phyloP scores from a whole-genome alignment of 1,284 basidiomycete genomes.

The Vanrija humicola region DNA sequence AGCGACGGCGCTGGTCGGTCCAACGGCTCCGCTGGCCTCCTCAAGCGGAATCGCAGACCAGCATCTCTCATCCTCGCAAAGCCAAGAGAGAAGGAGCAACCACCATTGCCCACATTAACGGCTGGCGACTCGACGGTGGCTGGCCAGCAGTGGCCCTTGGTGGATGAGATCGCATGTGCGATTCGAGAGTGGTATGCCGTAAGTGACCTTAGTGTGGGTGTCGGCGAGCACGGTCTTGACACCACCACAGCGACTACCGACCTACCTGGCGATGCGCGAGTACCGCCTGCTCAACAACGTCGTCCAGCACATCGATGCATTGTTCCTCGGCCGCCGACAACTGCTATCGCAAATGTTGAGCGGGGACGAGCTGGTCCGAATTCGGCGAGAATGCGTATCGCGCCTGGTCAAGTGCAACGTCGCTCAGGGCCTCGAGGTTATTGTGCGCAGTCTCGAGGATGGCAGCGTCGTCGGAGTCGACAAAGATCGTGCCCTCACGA shows the following conservation, averaged over 20 bases:
- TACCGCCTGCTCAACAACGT: conserved; percentile 86
- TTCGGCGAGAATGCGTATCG: conserved; percentile 81
- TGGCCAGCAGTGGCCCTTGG: conserved; percentile 77
- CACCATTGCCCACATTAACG: conserved; percentile 87
- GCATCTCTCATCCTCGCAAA: conserved; percentile 28
- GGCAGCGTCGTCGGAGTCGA: conserved; percentile 80
- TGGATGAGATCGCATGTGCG: conserved; percentile 96
- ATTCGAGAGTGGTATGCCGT: conserved; percentile 91
- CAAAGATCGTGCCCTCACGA: conserved; percentile 67
- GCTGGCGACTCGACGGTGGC: conserved; percentile 85
- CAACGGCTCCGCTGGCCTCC: background rate
- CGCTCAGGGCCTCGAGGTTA: conserved; percentile 86
- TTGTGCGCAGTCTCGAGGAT: conserved; percentile 88
- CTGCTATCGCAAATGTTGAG: conserved; percentile 83
- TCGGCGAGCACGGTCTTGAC: conserved; percentile 8
- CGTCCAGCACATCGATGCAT: conserved; percentile 81
- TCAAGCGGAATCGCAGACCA: conserved; percentile 25
- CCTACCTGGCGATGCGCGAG: conserved; percentile 80
- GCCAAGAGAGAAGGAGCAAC: conserved; percentile 62
- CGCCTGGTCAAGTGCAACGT: conserved; percentile 86
- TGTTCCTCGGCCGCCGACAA: conserved; percentile 84
- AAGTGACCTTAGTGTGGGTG: conserved; percentile 11
- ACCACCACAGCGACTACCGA: conserved; percentile 61
- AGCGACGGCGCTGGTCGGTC: conserved; percentile 3
- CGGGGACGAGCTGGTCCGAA: conserved; percentile 75